These are phyloP conservation scores for Populus tremula DNA, from an alignment of 345 rosid species.

Conservation along the genomic window DNA sequence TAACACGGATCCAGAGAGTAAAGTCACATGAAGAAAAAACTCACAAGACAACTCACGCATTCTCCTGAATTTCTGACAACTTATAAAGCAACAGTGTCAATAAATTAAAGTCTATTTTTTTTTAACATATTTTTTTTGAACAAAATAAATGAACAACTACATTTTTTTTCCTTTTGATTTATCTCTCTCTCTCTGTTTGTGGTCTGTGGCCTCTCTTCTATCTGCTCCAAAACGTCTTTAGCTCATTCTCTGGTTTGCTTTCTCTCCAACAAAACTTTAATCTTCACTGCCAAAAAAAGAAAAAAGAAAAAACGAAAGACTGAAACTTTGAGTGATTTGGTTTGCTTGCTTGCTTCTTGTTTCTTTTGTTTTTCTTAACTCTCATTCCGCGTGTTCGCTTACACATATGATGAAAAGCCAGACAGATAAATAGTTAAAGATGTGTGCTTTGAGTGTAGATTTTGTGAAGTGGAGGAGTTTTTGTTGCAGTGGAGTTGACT, in stretches of 20 bases:
- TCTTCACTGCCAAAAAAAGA: not conserved
- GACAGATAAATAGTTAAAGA: too few relatives aligned
- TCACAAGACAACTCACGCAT: not conserved
- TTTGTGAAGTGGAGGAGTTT: conserved; percentile 11
- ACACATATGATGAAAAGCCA: not conserved
- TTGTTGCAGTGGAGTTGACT: conserved; percentile 17
- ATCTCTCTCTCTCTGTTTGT: not conserved
- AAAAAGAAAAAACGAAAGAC: not conserved
- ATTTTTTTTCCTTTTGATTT: too few relatives aligned
- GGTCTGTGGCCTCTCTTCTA: not conserved
- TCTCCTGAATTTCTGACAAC: not conserved
- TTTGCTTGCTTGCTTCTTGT: not conserved
- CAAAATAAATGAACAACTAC: too few relatives aligned
- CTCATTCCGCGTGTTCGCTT: not conserved
- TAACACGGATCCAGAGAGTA: not conserved
- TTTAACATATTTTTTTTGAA: too few relatives aligned
- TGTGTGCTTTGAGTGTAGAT: conserved; percentile 5
- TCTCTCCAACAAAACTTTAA: not conserved
- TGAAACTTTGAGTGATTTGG: not conserved
- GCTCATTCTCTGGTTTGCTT: conserved; percentile 1
- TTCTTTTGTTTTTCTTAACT: not conserved
- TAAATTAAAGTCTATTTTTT: too few relatives aligned
- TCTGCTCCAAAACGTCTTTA: not conserved
- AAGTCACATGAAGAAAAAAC: not conserved
- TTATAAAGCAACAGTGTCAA: not conserved